These are phyloP conservation scores for Asterella californica DNA, from an alignment of 225 moss, liverwort and hornwort genomes.

Conservation along the genomic window DNA sequence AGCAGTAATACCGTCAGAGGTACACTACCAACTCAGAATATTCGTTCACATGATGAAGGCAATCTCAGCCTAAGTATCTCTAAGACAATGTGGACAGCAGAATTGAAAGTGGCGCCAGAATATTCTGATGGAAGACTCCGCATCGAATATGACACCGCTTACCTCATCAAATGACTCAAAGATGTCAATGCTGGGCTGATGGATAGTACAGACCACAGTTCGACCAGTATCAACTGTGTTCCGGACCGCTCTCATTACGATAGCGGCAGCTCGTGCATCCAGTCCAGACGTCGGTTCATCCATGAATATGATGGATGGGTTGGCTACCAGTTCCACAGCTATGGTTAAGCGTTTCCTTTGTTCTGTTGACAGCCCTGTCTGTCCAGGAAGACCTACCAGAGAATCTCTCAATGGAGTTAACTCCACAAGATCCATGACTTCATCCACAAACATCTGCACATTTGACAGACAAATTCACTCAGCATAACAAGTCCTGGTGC, in stretches of 20 bases:
- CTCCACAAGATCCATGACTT: conserved; percentile 92
- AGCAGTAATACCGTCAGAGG: too few species aligned
- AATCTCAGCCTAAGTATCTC: too few species aligned
- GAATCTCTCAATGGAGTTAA: conserved; percentile 50
- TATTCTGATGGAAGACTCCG: not conserved
- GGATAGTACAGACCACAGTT: conserved; percentile 93
- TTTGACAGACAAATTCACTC: not conserved
- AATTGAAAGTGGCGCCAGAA: not conserved
- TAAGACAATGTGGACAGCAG: not conserved
- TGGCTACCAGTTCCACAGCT: conserved; percentile 88
- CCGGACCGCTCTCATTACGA: conserved; percentile 94
- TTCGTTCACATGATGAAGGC: too few species aligned
- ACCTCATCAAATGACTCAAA: conserved; percentile 99
- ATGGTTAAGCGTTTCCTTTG: conserved; percentile 91
- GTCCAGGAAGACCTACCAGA: conserved; percentile 91
- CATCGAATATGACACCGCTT: not conserved
- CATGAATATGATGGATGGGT: conserved; percentile 96
- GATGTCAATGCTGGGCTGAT: conserved; percentile 97
- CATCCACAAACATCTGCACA: conserved; percentile 74
- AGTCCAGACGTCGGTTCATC: conserved; percentile 95
- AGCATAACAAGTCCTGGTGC: not conserved
- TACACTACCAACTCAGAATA: too few species aligned
- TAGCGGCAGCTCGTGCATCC: conserved; percentile 96
- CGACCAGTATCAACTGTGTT: conserved; percentile 96
- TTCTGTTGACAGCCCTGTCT: conserved; percentile 86